Conservation (phyloP, 2,329 filamentous ascomycete genomes). For the Aureobasidium lini region DNA sequence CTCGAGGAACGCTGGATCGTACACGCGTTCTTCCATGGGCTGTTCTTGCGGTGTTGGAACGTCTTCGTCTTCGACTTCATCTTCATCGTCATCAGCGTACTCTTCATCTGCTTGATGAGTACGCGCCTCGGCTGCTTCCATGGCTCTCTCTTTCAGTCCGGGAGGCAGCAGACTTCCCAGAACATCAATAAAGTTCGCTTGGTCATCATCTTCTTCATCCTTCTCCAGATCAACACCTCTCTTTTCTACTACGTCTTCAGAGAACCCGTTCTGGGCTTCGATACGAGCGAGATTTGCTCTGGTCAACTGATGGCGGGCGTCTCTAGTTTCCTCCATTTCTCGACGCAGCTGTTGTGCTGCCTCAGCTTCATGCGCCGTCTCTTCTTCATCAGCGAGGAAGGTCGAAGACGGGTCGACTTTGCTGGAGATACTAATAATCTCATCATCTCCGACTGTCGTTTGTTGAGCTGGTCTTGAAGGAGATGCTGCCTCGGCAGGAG, state of each 20-base stretch:
- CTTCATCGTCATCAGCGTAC: background rate
- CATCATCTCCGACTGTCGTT: background rate
- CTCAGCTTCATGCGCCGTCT: background rate
- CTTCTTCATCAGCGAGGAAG: background rate
- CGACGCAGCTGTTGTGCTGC: slow-evolving; percentile 11
- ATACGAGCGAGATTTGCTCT: slow-evolving; percentile 27
- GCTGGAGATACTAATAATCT: background rate
- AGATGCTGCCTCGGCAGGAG: background rate
- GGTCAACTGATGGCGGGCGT: slow-evolving; percentile 20
- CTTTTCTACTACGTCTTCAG: background rate
- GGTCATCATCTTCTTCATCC: slow-evolving; percentile 26
- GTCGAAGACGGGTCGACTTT: slow-evolving; percentile 1
- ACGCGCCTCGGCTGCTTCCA: background rate
- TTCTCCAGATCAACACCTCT: slow-evolving; percentile 24
- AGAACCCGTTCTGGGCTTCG: slow-evolving; percentile 20
- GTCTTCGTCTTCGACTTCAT: background rate
- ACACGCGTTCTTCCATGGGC: background rate
- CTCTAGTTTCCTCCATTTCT: slow-evolving; percentile 1
- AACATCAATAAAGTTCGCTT: slow-evolving; percentile 21
- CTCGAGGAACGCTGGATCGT: background rate
- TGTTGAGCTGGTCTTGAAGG: background rate
- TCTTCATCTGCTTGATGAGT: background rate
- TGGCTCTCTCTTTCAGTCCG: background rate
- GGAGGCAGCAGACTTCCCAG: slow-evolving; percentile 17
- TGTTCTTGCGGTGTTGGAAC: background rate